These are phyloP conservation scores for Solanum phureja DNA, from an alignment of 257 asterid genomes.

Conservation along the genomic window DNA sequence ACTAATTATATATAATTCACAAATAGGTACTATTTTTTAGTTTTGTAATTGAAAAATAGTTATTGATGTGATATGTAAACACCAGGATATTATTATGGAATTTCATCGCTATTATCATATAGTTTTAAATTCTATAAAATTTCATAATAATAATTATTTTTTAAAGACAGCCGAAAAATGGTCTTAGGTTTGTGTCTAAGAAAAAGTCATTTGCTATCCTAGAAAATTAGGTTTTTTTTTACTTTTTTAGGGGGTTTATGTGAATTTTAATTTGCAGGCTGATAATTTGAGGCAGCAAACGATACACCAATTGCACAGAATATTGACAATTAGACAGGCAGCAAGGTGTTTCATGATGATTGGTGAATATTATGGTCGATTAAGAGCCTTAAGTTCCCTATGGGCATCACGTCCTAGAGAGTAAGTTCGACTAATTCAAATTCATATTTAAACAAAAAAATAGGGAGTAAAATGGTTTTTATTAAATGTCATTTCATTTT, in stretches of 20 bases:
- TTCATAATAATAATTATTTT: neutral
- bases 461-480: neutral
- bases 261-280: constrained; percentile 38
- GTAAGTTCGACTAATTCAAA: constrained; percentile 18
- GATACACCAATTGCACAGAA: constrained; percentile 64
- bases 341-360: constrained; percentile 75
- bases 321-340: constrained; percentile 77
- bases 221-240: neutral
- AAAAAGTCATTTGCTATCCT: neutral
- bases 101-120: neutral
- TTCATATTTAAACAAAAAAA: neutral
- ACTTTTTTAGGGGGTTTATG: neutral
- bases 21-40: neutral
- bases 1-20: neutral
- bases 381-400: constrained; percentile 82
- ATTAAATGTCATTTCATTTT: neutral
- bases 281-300: constrained; percentile 89
- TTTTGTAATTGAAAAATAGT: neutral
- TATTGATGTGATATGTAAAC: neutral
- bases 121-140: neutral
- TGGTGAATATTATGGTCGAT: constrained; percentile 82
- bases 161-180: neutral
- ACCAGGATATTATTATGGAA: neutral
- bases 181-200: no score
- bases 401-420: constrained; percentile 94